Percentiles rank a stretch among this genome's conserved stretches.
Evolutionary conservation across 768 basidiomycete species (phyloP).

Genomic region (Hericium erinaceus): DNA sequence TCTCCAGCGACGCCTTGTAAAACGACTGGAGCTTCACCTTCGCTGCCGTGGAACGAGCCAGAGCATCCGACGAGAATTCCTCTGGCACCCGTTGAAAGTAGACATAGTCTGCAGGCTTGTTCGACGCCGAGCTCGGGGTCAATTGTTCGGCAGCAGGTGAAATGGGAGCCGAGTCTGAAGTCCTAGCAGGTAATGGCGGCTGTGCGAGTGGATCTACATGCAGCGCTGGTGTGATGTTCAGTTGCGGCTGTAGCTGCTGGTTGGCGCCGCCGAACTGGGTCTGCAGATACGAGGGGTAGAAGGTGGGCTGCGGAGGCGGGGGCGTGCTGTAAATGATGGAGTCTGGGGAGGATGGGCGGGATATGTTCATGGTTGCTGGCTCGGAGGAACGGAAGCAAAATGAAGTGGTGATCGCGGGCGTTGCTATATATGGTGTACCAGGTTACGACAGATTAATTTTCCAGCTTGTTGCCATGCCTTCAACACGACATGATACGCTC

Average conservation of each 20-base stretch:
- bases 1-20: constrained; percentile 93
- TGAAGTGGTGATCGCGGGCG: neutral
- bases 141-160: neutral
- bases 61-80: constrained; percentile 70
- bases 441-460: no score
- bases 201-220: neutral
- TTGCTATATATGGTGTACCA: neutral
- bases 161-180: neutral
- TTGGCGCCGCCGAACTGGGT: neutral
- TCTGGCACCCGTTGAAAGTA: constrained; percentile 79
- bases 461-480: no score
- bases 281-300: neutral
- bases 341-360: neutral
- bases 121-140: neutral
- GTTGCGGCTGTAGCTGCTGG: neutral
- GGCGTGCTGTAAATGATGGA: neutral
- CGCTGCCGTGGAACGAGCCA: constrained; percentile 80
- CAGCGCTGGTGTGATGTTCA: neutral
- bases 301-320: neutral
- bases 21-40: constrained; percentile 94
- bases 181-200: neutral
- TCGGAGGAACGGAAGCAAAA: neutral
- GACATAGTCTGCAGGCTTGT: constrained; percentile 70
- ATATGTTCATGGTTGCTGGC: neutral
- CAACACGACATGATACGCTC: no score